phyloP scores from a whole-genome alignment of 1,139 yeast genomes.

The Zygosaccharomyces sapae region DNA sequence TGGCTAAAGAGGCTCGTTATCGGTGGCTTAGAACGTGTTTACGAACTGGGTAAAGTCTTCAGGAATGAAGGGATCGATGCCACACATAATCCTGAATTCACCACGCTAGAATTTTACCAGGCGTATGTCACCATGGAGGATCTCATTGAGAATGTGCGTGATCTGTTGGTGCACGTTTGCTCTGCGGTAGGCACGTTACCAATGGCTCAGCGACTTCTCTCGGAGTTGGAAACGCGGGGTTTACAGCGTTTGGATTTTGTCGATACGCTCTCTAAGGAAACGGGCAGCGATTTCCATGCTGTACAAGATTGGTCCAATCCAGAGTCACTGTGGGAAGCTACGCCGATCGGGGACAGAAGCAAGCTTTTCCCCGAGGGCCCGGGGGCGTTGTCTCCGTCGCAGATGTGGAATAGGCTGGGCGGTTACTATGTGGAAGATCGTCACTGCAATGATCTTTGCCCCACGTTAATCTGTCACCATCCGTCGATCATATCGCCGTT shows the following conservation, averaged over 20 bases:
- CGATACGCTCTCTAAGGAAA: slow-evolving; percentile 48
- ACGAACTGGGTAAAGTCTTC: slow-evolving; percentile 80
- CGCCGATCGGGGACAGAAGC: slow-evolving; percentile 15
- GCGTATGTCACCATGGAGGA: slow-evolving; percentile 93
- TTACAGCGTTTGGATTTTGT: slow-evolving; percentile 51
- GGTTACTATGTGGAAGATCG: slow-evolving; percentile 52
- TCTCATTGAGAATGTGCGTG: slow-evolving; percentile 63
- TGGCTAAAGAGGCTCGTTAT: slow-evolving; percentile 84
- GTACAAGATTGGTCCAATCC: slow-evolving; percentile 40
- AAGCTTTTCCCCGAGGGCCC: slow-evolving; percentile 6
- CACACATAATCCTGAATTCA: slow-evolving; percentile 98
- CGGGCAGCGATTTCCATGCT: slow-evolving; percentile 37
- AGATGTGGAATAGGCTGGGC: slow-evolving; percentile 63
- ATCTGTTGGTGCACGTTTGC: slow-evolving; percentile 39
- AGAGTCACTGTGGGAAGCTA: slow-evolving; percentile 36
- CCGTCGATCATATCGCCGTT: slow-evolving; percentile 85
- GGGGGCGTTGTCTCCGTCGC: slow-evolving; percentile 40
- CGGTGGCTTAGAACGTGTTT: slow-evolving; percentile 79
- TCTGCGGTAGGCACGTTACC: slow-evolving; percentile 8
- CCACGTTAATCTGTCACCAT: slow-evolving; percentile 75
- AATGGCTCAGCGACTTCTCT: slow-evolving; percentile 18
- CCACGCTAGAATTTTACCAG: slow-evolving; percentile 95
- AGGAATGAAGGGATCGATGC: slow-evolving; percentile 93
- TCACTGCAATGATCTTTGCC: slow-evolving; percentile 49
- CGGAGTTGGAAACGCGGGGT: slow-evolving; percentile 44